phyloP scores from a whole-genome alignment of 805 yeast genomes.

The Nakazawaea pomicola region DNA sequence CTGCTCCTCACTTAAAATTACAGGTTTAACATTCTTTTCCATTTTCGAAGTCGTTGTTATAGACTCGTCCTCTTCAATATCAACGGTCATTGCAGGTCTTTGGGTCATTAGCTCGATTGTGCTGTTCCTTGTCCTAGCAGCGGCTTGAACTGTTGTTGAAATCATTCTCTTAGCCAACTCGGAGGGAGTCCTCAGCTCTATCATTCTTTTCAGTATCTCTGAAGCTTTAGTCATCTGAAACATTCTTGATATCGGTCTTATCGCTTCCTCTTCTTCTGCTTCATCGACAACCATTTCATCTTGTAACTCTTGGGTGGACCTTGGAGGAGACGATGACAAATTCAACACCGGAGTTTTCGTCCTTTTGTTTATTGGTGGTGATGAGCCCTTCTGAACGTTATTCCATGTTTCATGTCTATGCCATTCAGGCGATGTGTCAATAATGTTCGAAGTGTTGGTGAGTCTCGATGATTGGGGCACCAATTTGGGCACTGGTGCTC shows the following conservation, averaged over 20 bases:
- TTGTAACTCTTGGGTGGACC: too few species aligned
- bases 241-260: not conserved
- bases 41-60: too few species aligned
- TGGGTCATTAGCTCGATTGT: conserved; percentile 7
- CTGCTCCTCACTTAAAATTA: conserved; percentile 55
- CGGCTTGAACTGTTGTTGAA: not conserved
- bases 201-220: not conserved
- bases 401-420: conserved; percentile 9
- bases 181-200: not conserved
- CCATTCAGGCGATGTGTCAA: conserved; percentile 9
- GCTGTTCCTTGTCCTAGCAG: not conserved
- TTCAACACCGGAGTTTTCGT: not conserved
- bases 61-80: too few species aligned
- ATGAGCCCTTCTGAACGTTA: conserved; percentile 1
- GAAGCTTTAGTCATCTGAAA: not conserved
- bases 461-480: not conserved
- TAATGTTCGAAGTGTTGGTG: not conserved
- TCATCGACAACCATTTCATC: too few species aligned
- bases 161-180: not conserved
- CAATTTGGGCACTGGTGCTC: not conserved
- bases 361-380: not conserved
- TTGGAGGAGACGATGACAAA: conserved; percentile 2
- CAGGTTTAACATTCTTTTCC: conserved; percentile 18
- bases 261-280: not conserved
- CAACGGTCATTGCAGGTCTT: not conserved